Evolutionary conservation across 495 filamentous ascomycete genomes (phyloP).

Genomic region (Glutinoglossum americanum): DNA sequence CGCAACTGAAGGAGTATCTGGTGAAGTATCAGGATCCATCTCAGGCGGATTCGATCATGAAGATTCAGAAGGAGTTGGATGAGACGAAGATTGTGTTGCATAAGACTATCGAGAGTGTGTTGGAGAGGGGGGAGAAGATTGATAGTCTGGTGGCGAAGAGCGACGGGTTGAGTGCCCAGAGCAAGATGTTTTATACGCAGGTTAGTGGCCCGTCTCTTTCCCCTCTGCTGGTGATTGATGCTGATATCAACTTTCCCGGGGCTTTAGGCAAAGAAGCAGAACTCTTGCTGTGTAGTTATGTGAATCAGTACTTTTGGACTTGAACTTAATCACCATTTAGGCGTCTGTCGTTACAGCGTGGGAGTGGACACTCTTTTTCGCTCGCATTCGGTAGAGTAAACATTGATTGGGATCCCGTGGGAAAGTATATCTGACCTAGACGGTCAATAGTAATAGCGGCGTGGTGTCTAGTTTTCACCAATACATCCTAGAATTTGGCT

Average conservation of each 20-base stretch:
- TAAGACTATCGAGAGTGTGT: slow-evolving; percentile 81
- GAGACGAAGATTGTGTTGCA: slow-evolving; percentile 96
- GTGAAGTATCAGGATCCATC: slow-evolving; percentile 73
- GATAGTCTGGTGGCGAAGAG: slow-evolving; percentile 77
- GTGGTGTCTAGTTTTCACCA: not conserved
- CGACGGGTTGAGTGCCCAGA: slow-evolving; percentile 65
- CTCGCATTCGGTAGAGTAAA: not conserved
- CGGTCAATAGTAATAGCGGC: not conserved
- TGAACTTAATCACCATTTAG: not conserved
- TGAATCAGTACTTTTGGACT: slow-evolving; percentile 17
- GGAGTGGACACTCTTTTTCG: not conserved
- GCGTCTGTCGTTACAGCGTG: not conserved
- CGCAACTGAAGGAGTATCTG: slow-evolving; percentile 62
- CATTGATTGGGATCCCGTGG: not conserved
- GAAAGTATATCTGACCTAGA: no score
- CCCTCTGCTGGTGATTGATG: not conserved
- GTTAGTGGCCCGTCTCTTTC: slow-evolving; percentile 18
- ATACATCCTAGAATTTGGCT: not conserved
- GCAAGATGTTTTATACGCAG: slow-evolving; percentile 88
- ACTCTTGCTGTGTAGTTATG: slow-evolving; percentile 78
- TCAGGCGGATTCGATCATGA: slow-evolving; percentile 77
- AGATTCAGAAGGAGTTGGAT: slow-evolving; percentile 90
- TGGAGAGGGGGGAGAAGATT: slow-evolving; percentile 81
- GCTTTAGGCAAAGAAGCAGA: slow-evolving; percentile 76
- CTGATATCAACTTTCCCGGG: not conserved